phyloP scores from a whole-genome alignment of 139 green algal genomes.

The Chlorella sp. region DNA sequence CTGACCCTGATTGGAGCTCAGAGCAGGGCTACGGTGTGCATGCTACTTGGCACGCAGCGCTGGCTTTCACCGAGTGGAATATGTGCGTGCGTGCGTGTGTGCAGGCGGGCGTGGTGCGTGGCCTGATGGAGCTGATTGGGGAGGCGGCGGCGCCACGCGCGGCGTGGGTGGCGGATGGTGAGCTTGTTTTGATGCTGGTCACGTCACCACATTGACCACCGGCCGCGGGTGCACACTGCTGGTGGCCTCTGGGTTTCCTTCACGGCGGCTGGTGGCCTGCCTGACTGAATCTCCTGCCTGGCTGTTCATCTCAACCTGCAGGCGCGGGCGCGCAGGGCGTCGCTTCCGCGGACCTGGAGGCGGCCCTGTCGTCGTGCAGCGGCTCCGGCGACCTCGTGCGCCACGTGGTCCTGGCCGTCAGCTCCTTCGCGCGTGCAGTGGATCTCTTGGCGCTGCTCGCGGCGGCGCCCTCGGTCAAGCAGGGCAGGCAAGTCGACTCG shows the following conservation, averaged over 20 bases:
- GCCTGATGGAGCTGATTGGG: background rate
- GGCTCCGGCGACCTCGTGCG: background rate
- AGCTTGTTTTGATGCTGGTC: background rate
- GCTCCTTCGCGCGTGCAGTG: background rate
- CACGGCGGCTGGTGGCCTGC: too few species aligned
- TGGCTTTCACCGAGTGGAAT: too few species aligned
- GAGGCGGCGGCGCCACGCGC: constrained; percentile 1
- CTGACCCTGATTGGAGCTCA: too few species aligned
- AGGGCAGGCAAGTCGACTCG: background rate
- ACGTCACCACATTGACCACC: too few species aligned
- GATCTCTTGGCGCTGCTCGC: constrained; percentile 12
- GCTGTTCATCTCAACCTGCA: background rate
- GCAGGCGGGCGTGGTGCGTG: background rate
- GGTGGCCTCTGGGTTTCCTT: too few species aligned
- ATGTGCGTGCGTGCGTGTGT: too few species aligned
- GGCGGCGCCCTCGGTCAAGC: background rate
- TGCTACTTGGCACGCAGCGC: too few species aligned
- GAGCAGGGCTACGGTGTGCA: too few species aligned
- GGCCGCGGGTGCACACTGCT: too few species aligned
- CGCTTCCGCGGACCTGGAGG: background rate
- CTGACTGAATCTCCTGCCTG: too few species aligned
- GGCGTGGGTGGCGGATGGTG: constrained; percentile 5
- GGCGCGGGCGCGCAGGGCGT: background rate
- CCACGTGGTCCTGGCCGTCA: constrained; percentile 8
- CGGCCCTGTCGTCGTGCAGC: background rate